Conservation (phyloP, 345 rosid species). For the Bruguiera sexangula region DNA sequence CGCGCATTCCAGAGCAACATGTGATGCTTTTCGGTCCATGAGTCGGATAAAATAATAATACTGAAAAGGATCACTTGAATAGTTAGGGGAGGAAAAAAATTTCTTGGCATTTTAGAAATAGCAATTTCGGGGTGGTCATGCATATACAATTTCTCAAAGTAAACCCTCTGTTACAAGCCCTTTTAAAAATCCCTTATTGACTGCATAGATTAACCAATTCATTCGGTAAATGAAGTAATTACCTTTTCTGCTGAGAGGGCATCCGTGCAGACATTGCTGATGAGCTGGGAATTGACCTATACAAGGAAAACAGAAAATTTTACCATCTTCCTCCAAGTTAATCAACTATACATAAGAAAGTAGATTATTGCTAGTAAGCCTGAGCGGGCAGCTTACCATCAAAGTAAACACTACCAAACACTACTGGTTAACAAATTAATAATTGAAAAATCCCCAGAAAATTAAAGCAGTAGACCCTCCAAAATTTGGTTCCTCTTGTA, state of each 20-base stretch:
- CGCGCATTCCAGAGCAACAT: conserved; percentile 95
- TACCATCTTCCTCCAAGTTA: neutral
- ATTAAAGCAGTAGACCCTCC: no score
- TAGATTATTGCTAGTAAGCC: neutral
- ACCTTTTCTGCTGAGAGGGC: conserved; percentile 99
- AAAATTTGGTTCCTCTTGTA: no score
- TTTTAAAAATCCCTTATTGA: conserved; percentile 6
- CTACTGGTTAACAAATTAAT: no score
- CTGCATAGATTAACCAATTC: neutral
- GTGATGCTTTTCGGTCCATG: conserved; percentile 96
- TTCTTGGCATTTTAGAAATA: no score
- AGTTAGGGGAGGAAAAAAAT: neutral
- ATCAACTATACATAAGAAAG: neutral
- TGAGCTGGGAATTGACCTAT: conserved; percentile 97
- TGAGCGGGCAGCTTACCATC: neutral
- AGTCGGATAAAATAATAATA: conserved; percentile 96
- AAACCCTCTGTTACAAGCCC: neutral
- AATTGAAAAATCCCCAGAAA: no score
- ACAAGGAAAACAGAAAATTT: conserved; percentile 3
- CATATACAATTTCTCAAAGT: neutral
- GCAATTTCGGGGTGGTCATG: no score
- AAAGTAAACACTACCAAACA: neutral
- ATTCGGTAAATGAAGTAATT: neutral
- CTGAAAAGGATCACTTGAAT: conserved; percentile 35
- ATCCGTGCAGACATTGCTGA: conserved; percentile 95